Evolutionary conservation across 148 eudicot genomes (phyloP), one percentile per base, ranked within the genome.

Genomic region (Nepenthes gracilis): DNA sequence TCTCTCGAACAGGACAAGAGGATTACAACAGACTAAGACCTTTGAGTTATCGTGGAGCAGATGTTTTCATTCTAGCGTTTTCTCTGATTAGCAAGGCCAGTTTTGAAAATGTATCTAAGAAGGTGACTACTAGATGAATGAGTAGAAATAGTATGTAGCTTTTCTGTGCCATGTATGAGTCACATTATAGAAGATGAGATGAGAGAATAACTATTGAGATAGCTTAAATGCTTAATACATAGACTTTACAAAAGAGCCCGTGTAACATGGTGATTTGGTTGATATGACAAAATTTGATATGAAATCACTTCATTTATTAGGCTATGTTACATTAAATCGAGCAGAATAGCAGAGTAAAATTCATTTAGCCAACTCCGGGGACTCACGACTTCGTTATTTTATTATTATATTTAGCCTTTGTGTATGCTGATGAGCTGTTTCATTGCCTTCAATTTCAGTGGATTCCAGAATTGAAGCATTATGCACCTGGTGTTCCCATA

Each of bases 391-490:
- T 23, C 0, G 23, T 23, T 23, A 33, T 59, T 12, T 9, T 56
- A 7, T 38, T 2, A 33, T 32, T 32, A 40, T 40, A 8, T 8
- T 40, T 40, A 40, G 54, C 10, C 15, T 49, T 43, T 64, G 37
- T 33, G 5, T 13, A 51, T 59, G 37, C 13, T 36, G 15, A 32
- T 54, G 0, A 38, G 40, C 0, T 32, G 43, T 40, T 55, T 15
- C 36, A 14, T 43, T 53, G 55, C 52, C 68, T 58, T 12, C 59
- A 23, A 64, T 74, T 76, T 47, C 87, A 92, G 98, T 92, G 98
- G 98, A 92, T 92, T 64, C 96, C 98, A 2, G 98, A 92, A 75
- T 80, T 92, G 90, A 85, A 88, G 85, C 98, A 92, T 71, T 92
- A 92, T 73, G 98, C 98, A 51, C 98, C 98, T 59, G 98, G 98